Base-by-base conservation (phyloP, 176 grass and related monocot species). In the Areca catechu region DNA sequence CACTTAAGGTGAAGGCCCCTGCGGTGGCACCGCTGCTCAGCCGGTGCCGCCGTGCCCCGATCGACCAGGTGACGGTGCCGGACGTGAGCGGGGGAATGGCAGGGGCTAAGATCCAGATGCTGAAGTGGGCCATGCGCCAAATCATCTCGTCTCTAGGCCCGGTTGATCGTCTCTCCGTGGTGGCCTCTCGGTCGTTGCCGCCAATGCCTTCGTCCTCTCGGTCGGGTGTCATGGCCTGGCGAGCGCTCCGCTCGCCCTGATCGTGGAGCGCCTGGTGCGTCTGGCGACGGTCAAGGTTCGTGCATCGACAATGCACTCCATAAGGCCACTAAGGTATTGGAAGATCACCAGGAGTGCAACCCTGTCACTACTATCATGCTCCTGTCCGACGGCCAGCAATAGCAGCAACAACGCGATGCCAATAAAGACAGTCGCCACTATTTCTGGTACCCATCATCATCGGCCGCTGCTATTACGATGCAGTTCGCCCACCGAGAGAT, bases 351-450 rank as follows among this genome's bases (percentile, higher is more conserved):
- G 7, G 79, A 98, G 30, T 81, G 87, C 65, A 98, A 98, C 70
- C 88, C 81, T 0, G 84, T 98, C 3, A 87, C 93, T 49, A 98
- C 93, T 14, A 80, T 98, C 57, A 98, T 98, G 93, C 93, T 98
- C 48, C 27, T 98, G 3, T 88, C 93, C 4, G 87, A 98, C 62
- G 85, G 74, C 20, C 72, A 76, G 65, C 78, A 82, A 22, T 10
- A 43, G 9, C 34, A n/a, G n/a, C n/a, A n/a, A n/a, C n/a, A n/a
- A 1, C 2, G 9, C 1, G 49, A 28, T 10, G 16, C n/a, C 5
- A 19, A 20, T 15, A 17, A 52, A 7, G 23, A 17, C 6, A 10
- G 34, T 10, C 34, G 34, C 34, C 34, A 1, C 34, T 12, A 12
- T 10, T 0, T 2, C 10, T 1, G 34, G 34, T 43, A 43, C 14